Conservation (phyloP, 495 filamentous ascomycete species). For the Achaetomiella virescens region DNA sequence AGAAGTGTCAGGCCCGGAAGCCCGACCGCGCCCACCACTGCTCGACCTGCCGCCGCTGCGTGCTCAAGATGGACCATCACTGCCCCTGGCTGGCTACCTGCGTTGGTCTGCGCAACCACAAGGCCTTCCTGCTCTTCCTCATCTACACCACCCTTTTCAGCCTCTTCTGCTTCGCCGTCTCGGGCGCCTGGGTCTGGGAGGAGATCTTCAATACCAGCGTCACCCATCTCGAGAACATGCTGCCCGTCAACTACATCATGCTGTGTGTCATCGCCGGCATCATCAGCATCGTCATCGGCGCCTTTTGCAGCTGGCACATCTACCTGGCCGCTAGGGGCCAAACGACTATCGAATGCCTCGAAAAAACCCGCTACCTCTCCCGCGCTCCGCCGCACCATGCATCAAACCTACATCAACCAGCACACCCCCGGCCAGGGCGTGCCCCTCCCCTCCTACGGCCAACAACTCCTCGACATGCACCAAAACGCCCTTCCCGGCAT, state of each 20-base stretch:
- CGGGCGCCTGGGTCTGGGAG: conserved; percentile 69
- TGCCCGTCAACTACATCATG: conserved; percentile 87
- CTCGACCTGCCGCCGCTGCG: conserved; percentile 84
- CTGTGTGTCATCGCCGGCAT: conserved; percentile 82
- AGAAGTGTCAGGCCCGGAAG: conserved; percentile 91
- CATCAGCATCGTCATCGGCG: conserved; percentile 78
- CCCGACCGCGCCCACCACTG: conserved; percentile 97
- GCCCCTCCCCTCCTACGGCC: conserved; percentile 58
- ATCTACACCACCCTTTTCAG: conserved; percentile 87
- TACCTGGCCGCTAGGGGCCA: conserved; percentile 68
- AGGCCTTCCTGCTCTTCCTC: conserved; percentile 88
- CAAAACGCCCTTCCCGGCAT: conserved; percentile 77
- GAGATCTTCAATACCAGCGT: conserved; percentile 67
- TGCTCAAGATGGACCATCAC: conserved; percentile 99
- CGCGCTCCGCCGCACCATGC: conserved; percentile 65
- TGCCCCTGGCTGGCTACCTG: conserved; percentile 97
- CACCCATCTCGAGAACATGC: conserved; percentile 55
- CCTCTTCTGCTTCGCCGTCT: conserved; percentile 68
- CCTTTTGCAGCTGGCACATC: conserved; percentile 92
- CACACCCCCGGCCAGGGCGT: conserved; percentile 40
- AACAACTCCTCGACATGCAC: conserved; percentile 74
- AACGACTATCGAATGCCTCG: conserved; percentile 92
- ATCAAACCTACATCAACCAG: conserved; percentile 52
- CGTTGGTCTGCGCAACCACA: conserved; percentile 90
- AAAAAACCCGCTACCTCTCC: conserved; percentile 87